These are phyloP conservation scores for Pythium oligandrum DNA, from an alignment of 352 stramenopile genomes.

Conservation along the genomic window DNA sequence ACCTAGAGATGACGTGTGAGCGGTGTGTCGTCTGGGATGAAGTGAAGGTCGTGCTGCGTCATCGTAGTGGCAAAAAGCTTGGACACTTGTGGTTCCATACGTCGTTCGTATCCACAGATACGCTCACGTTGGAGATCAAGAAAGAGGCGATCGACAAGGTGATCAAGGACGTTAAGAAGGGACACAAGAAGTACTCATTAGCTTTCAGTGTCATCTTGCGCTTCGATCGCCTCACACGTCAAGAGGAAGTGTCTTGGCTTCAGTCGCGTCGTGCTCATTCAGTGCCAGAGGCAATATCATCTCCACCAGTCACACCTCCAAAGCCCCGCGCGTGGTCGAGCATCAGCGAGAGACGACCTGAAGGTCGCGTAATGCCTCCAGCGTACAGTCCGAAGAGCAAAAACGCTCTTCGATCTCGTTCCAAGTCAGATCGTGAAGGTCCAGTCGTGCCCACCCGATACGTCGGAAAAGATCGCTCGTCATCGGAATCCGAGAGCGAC, in stretches of 20 bases:
- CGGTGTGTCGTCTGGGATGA: conserved; percentile 58
- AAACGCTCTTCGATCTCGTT: too few relatives aligned
- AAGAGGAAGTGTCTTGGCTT: conserved; percentile 18
- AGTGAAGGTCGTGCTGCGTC: conserved; percentile 44
- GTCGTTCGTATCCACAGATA: conserved; percentile 38
- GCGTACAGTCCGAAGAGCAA: not conserved
- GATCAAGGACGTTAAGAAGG: conserved; percentile 62
- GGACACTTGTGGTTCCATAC: conserved; percentile 81
- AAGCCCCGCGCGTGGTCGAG: conserved; percentile 17
- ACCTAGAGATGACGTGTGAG: conserved; percentile 40
- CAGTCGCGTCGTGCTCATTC: conserved; percentile 10
- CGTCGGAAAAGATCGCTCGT: not conserved
- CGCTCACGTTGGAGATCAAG: conserved; percentile 30
- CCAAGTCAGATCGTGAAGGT: too few relatives aligned
- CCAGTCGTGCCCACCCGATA: too few relatives aligned
- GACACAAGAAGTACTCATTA: conserved; percentile 54
- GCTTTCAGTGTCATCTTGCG: conserved; percentile 43
- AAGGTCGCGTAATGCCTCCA: not conserved
- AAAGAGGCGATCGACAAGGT: conserved; percentile 74
- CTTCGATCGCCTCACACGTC: conserved; percentile 34
- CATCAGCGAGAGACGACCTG: conserved; percentile 15
- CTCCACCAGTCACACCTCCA: not conserved
- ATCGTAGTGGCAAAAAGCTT: conserved; percentile 32
- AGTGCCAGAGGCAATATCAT: conserved; percentile 1
- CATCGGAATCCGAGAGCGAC: not conserved